phyloP scores from a whole-genome alignment of 2,329 filamentous ascomycete genomes.

The Chaetomiaceae sp. region DNA sequence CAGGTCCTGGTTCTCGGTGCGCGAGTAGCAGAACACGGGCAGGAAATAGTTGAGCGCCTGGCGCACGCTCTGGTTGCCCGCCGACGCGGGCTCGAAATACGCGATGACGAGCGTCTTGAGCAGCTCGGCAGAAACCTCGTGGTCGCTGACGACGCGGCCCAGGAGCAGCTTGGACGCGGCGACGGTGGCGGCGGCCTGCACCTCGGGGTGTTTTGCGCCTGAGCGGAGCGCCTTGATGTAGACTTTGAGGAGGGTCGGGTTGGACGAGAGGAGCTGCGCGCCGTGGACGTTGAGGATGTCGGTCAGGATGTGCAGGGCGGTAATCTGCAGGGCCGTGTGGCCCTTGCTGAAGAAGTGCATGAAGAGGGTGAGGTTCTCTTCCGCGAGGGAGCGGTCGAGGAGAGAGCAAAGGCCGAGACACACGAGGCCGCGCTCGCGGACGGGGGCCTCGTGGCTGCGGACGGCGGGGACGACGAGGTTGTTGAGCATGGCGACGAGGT shows the following conservation, averaged over 20 bases:
- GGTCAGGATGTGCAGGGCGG: conserved; percentile 83
- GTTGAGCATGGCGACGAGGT: conserved; percentile 96
- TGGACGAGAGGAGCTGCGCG: conserved; percentile 64
- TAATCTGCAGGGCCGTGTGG: conserved; percentile 83
- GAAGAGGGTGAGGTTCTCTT: conserved; percentile 88
- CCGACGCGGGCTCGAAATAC: conserved; percentile 84
- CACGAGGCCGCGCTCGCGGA: conserved; percentile 83
- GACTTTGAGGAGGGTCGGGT: conserved; percentile 73
- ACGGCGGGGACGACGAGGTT: conserved; percentile 95
- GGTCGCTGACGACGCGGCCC: conserved; percentile 69
- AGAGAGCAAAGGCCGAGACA: conserved; percentile 89
- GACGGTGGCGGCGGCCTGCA: conserved; percentile 76
- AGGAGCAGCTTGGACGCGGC: conserved; percentile 84
- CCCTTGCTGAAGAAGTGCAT: conserved; percentile 95
- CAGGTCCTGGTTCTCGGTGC: conserved; percentile 73
- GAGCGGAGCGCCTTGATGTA: conserved; percentile 77
- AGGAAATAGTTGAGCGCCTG: conserved; percentile 92
- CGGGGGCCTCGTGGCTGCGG: conserved; percentile 84
- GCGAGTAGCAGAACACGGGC: conserved; percentile 87
- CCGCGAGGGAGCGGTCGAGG: conserved; percentile 83
- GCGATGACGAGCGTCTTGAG: conserved; percentile 77
- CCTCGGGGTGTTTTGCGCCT: conserved; percentile 62
- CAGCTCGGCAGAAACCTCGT: conserved; percentile 64
- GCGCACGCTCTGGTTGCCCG: conserved; percentile 73
- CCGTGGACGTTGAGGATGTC: conserved; percentile 91